phyloP scores from a whole-genome alignment of 2,329 filamentous ascomycete species.

The Hypoxylon sp. region DNA sequence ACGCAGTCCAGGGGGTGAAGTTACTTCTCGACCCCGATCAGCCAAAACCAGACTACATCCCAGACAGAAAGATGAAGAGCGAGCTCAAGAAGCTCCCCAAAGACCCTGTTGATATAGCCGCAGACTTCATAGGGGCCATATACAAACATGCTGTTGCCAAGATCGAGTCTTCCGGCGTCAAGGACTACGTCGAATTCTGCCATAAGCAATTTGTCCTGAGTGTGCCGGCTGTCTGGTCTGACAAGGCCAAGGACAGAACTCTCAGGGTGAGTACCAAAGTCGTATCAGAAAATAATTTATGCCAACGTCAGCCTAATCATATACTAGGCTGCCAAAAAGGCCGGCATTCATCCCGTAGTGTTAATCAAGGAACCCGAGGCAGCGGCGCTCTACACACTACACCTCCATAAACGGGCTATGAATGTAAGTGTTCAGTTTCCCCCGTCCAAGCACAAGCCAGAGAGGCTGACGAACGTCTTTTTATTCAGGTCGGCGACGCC shows the following conservation, averaged over 20 bases:
- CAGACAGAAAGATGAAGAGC: not conserved
- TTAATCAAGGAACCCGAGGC: not conserved
- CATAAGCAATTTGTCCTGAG: not conserved
- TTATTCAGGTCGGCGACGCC: not conserved
- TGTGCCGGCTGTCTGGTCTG: not conserved
- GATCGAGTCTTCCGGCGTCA: not conserved
- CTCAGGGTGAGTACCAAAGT: not conserved
- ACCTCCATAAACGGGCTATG: not conserved
- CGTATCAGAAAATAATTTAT: not conserved
- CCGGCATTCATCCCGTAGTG: not conserved
- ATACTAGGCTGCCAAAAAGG: not conserved
- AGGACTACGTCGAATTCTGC: not conserved
- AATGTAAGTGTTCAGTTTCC: not conserved
- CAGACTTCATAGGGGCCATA: not conserved
- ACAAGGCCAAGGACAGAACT: slow-evolving; percentile 1
- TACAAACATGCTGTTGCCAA: not conserved
- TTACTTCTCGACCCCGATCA: slow-evolving; percentile 7
- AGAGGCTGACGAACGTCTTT: not conserved
- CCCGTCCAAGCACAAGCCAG: too few relatives aligned
- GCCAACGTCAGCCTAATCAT: not conserved
- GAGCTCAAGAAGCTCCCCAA: not conserved
- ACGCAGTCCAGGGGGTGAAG: slow-evolving; percentile 4
- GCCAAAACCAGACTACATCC: not conserved
- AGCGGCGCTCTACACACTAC: not conserved
- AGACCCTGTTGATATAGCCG: not conserved